A percentile compares a stretch with the other conserved stretches of the same genome.
Evolutionary conservation across 163 green algal species (phyloP).

Genomic region (Chloromonas sp.): DNA sequence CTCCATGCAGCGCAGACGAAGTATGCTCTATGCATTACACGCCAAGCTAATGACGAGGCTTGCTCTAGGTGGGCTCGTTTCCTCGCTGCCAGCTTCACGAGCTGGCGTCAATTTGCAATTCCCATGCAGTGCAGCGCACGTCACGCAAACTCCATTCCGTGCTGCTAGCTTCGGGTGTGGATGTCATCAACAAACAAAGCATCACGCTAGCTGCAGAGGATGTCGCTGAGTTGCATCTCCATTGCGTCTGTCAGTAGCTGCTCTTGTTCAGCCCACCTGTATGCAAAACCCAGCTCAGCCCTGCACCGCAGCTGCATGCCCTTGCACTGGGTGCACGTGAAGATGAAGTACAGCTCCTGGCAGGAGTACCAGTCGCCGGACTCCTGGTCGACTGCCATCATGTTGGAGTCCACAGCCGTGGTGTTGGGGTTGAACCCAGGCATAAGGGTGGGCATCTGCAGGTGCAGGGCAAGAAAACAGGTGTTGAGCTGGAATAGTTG

Average conservation of each 20-base stretch:
- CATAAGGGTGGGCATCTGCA: neutral
- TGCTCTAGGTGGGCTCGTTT: too few species aligned
- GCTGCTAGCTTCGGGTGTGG: too few species aligned
- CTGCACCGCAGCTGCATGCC: conserved; percentile 26
- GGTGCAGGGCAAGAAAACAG: neutral
- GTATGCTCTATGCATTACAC: too few species aligned
- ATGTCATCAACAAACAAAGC: too few species aligned
- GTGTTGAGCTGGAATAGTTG: neutral
- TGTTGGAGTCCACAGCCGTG: neutral
- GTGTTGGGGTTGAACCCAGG: neutral
- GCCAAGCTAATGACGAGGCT: too few species aligned
- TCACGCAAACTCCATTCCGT: too few species aligned
- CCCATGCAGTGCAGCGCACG: too few species aligned
- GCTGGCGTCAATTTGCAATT: too few species aligned
- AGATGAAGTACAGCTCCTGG: conserved; percentile 27
- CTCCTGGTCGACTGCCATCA: conserved; percentile 1
- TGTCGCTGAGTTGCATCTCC: too few species aligned
- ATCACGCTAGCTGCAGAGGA: too few species aligned
- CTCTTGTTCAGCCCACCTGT: conserved; percentile 26
- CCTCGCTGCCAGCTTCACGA: too few species aligned
- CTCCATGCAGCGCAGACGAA: neutral
- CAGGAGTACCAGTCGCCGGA: conserved; percentile 28
- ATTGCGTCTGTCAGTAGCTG: too few species aligned
- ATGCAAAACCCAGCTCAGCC: conserved; percentile 33
- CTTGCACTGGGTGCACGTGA: conserved; percentile 22